These are phyloP conservation scores for Lecanicillium sp. DNA, from an alignment of 2,329 filamentous ascomycete genomes.

Conservation along the genomic window DNA sequence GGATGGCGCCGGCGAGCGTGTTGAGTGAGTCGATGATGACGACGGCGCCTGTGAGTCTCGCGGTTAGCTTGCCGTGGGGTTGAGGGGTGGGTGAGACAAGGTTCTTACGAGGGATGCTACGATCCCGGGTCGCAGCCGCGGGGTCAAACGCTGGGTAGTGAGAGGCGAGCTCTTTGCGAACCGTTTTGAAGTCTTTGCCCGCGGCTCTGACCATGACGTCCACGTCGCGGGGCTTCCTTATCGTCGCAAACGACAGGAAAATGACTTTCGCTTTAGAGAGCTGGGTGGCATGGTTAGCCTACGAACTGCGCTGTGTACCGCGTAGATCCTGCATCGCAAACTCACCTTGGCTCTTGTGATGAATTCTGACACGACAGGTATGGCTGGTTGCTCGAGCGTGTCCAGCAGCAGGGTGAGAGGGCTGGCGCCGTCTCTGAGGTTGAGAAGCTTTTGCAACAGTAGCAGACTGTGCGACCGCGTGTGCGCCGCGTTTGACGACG, in stretches of 20 bases:
- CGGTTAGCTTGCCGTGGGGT: conserved; percentile 15
- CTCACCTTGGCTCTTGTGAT: conserved; percentile 65
- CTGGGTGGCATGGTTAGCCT: no score
- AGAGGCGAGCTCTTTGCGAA: conserved; percentile 55
- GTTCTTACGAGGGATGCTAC: conserved; percentile 40
- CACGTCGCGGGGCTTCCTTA: conserved; percentile 56
- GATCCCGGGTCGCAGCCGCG: conserved; percentile 27
- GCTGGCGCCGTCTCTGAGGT: conserved; percentile 70
- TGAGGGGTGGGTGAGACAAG: neutral
- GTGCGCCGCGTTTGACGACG: conserved; percentile 54
- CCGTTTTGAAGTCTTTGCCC: conserved; percentile 48
- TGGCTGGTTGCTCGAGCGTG: conserved; percentile 73
- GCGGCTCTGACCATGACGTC: conserved; percentile 63
- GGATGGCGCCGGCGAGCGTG: conserved; percentile 48
- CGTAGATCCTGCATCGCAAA: neutral
- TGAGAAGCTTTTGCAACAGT: conserved; percentile 75
- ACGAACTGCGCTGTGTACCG: no score
- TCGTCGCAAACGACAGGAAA: conserved; percentile 71
- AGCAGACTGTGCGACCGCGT: conserved; percentile 78
- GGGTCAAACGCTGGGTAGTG: conserved; percentile 40
- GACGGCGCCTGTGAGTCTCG: conserved; percentile 52
- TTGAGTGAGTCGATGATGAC: conserved; percentile 78
- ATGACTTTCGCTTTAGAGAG: conserved; percentile 63
- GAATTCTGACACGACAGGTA: conserved; percentile 66
- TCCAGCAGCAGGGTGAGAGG: conserved; percentile 85